Evolutionary conservation across 2,329 filamentous ascomycete species (phyloP).

Genomic region (Peltaster fructicola): DNA sequence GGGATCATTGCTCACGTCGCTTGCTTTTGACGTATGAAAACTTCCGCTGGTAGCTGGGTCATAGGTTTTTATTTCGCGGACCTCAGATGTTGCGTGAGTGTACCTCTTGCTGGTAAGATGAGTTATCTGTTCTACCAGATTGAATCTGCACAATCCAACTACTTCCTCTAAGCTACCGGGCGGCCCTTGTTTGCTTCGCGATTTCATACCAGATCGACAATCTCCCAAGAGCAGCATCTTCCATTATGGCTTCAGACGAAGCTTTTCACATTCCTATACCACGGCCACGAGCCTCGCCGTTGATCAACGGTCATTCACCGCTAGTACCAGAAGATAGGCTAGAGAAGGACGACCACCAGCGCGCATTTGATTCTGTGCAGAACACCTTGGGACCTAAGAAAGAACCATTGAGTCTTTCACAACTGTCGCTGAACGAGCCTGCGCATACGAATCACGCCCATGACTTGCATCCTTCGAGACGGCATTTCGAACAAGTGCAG

Average conservation of each 20-base stretch:
- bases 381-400: slow-evolving; percentile 35
- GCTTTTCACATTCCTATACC: too few relatives aligned
- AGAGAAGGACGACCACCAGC: slow-evolving; percentile 39
- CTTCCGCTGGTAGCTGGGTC: too few relatives aligned
- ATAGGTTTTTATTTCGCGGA: too few relatives aligned
- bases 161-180: slow-evolving; percentile 17
- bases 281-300: slow-evolving; percentile 35
- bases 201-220: too few relatives aligned
- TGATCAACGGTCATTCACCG: slow-evolving; percentile 38
- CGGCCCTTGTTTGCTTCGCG: too few relatives aligned
- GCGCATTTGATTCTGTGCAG: slow-evolving; percentile 41
- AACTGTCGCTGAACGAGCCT: slow-evolving; percentile 7
- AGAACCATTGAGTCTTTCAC: slow-evolving; percentile 28
- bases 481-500: slow-evolving; percentile 22
- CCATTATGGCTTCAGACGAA: too few relatives aligned
- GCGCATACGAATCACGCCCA: slow-evolving; percentile 4
- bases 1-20: too few relatives aligned
- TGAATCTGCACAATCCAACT: slow-evolving; percentile 17
- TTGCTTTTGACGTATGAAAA: too few relatives aligned
- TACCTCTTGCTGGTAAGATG: too few relatives aligned
- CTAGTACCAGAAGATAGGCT: slow-evolving; percentile 27
- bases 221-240: too few relatives aligned
- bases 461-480: slow-evolving; percentile 4
- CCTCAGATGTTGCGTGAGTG: too few relatives aligned
- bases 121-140: slow-evolving; percentile 20